Evolutionary conservation across 305 asterid species (phyloP), one percentile per base, ranked within the genome.

Genomic region (Stenogyne calaminthoides): DNA sequence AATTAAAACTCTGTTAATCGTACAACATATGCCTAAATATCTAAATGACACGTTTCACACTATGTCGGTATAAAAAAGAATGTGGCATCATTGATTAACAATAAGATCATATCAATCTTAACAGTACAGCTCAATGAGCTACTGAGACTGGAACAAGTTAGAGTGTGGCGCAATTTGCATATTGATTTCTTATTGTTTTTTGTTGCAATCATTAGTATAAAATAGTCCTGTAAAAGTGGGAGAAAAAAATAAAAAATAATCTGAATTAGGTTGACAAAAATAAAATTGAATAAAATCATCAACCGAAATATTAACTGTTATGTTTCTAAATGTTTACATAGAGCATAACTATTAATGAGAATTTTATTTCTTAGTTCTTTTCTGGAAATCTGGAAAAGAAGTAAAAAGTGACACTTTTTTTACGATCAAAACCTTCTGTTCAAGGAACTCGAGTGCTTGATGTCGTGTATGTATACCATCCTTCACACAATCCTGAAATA

Each of bases 401-500:
- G 61, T 9, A 37, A 14, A 74, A 65, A 70, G 66, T 5, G 58
- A 61, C 14, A 67, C 16, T 49, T 70, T 6, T 57, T 18, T 51
- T 9, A 60, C 8, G 49, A 74, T 51, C 69, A 71, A 76, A 77
- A 88, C 98, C 92, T 88, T 88, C 75, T 82, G 81, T 71, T 90
- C 98, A 36, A 95, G 98, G 84, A 76, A 90, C 76, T 82, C 93
- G 70, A 95, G 80, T 27, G 99, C 98, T 78, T 86, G 88, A 32
- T 76, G 71, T 84, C 89, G 89, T 70, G 98, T 90, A 67, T 86
- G 83, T 69, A 92, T 87, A 69, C 46, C 77, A 71, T 78, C 80
- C 84, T 77, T 81, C 47, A 86, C 87, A 85, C 97, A 90, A 78
- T 95, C 99, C 99, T 92, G 96, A 82, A 82, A 80, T 65, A 71